A percentile compares a stretch with the other conserved stretches of the same genome.
These are phyloP conservation scores for Apocynum venetum DNA, from an alignment of 257 asterid species.

Conservation along the genomic window DNA sequence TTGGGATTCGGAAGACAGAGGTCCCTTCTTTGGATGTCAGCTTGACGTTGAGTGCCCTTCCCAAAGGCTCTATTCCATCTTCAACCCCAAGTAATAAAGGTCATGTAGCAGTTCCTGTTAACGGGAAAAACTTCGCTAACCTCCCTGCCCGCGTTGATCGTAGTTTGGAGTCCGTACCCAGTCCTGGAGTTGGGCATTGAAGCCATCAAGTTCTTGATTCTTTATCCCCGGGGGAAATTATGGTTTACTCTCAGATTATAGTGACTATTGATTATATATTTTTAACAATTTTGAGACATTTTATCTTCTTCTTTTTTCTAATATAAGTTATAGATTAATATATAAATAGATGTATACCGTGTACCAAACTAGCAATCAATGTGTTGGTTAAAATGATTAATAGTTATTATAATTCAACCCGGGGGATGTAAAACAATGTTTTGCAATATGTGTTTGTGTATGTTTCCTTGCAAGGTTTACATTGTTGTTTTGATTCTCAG, in stretches of 20 bases:
- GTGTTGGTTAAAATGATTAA: too few relatives aligned
- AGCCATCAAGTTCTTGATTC: neutral
- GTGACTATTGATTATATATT: too few relatives aligned
- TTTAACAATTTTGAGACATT: too few relatives aligned
- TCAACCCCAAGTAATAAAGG: conserved; percentile 25
- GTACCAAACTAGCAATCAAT: too few relatives aligned
- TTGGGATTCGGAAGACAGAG: conserved; percentile 9
- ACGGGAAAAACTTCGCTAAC: conserved; percentile 1
- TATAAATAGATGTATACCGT: too few relatives aligned
- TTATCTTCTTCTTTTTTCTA: too few relatives aligned
- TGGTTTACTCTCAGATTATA: neutral
- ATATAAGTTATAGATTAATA: too few relatives aligned
- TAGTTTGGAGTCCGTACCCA: conserved; percentile 25
- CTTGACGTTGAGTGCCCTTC: conserved; percentile 17
- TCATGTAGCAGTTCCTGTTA: conserved; percentile 5
- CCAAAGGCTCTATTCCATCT: conserved; percentile 17
- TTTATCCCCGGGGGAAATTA: neutral
- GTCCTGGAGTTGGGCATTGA: conserved; percentile 31
- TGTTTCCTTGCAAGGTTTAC: too few relatives aligned
- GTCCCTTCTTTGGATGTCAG: conserved; percentile 7
- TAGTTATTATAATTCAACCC: too few relatives aligned
- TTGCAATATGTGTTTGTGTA: too few relatives aligned
- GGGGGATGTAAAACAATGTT: too few relatives aligned
- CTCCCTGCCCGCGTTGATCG: conserved; percentile 6
- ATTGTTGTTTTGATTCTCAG: too few relatives aligned